A percentile compares a stretch with the other conserved stretches of the same genome.
Evolutionary conservation across 2,329 filamentous ascomycete species (phyloP).

Genomic region (Pseudofabraea citricarpa): DNA sequence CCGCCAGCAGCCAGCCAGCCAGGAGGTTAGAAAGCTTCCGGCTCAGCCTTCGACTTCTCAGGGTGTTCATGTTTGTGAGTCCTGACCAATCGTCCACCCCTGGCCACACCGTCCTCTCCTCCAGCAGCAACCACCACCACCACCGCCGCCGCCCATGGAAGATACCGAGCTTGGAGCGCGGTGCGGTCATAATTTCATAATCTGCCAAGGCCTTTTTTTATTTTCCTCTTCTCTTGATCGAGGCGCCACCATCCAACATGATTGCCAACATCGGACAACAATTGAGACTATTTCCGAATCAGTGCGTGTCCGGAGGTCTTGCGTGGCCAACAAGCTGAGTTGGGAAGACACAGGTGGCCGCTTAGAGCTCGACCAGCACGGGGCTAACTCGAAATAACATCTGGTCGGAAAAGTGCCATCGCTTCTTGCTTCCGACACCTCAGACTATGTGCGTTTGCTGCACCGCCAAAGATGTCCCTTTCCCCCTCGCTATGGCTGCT

Average conservation of each 20-base stretch:
- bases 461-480: no score
- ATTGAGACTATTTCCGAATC: not conserved
- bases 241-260: not conserved
- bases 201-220: not conserved
- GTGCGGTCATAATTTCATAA: not conserved
- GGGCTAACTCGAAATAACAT: not conserved
- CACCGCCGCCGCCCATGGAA: not conserved
- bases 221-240: not conserved
- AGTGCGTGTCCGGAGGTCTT: not conserved
- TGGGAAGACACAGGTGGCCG: no score
- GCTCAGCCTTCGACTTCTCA: no score
- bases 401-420: not conserved
- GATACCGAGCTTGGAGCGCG: not conserved
- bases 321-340: no score
- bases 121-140: no score
- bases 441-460: no score
- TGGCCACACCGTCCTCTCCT: not conserved
- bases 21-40: no score
- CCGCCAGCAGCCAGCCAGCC: no score
- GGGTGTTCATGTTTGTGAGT: no score
- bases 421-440: no score
- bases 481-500: no score
- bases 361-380: not conserved
- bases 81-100: not conserved
- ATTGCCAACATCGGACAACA: not conserved